phyloP scores from a whole-genome alignment of 805 yeast species.

The Blastobotrys attinorum region DNA sequence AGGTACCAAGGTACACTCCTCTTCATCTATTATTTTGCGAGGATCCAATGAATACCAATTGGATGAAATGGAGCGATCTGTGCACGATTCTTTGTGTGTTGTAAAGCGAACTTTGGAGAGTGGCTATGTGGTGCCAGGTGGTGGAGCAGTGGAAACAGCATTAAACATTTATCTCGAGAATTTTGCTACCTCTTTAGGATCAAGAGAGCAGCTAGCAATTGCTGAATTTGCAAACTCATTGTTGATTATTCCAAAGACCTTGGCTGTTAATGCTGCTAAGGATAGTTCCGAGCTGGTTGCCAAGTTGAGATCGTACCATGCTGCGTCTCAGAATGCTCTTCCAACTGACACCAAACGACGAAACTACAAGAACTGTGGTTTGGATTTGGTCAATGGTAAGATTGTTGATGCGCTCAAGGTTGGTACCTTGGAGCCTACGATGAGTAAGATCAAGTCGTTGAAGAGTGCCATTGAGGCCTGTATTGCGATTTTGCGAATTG shows the following conservation, averaged over 20 bases:
- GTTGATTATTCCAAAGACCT: constrained; percentile 87
- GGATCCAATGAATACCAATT: constrained; percentile 91
- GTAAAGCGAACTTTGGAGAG: constrained; percentile 94
- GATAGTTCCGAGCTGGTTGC: constrained; percentile 94
- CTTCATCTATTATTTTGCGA: constrained; percentile 85
- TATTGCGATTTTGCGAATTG: constrained; percentile 93
- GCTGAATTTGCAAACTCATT: constrained; percentile 93
- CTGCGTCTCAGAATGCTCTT: constrained; percentile 83
- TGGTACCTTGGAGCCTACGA: constrained; percentile 94
- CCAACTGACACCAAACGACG: constrained; percentile 78
- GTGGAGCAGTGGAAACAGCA: constrained; percentile 98
- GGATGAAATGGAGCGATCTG: constrained; percentile 97
- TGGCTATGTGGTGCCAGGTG: constrained; percentile 95
- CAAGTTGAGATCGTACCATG: constrained; percentile 91
- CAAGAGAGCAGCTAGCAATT: constrained; percentile 95
- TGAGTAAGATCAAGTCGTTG: constrained; percentile 84
- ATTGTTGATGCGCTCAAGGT: constrained; percentile 73
- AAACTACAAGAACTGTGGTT: constrained; percentile 83
- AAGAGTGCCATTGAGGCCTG: constrained; percentile 98
- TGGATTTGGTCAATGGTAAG: constrained; percentile 86
- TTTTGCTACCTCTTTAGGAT: constrained; percentile 96
- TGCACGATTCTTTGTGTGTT: constrained; percentile 89
- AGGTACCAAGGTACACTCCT: constrained; percentile 85
- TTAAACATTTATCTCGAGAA: constrained; percentile 89
- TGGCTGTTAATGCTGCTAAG: constrained; percentile 96